phyloP scores from a whole-genome alignment of 805 yeast genomes.

The Maudiozyma bulderi region DNA sequence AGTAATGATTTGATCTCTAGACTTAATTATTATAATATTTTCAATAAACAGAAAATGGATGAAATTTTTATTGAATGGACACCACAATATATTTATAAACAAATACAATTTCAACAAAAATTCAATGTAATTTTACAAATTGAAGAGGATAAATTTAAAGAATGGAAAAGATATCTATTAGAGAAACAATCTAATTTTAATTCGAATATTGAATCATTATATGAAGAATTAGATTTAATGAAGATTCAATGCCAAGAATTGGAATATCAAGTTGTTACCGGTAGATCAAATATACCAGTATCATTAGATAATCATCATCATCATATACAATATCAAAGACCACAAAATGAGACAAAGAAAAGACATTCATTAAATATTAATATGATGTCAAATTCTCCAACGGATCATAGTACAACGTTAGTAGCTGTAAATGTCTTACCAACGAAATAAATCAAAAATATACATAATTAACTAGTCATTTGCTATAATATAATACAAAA shows the following conservation, averaged over 20 bases:
- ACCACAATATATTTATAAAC: constrained; percentile 39
- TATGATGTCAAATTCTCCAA: too few species aligned
- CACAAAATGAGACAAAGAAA: background rate
- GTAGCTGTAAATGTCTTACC: too few species aligned
- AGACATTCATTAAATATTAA: too few species aligned
- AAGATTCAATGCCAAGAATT: constrained; percentile 26
- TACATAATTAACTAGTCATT: too few species aligned
- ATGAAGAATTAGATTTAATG: constrained; percentile 30
- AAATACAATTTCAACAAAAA: constrained; percentile 34
- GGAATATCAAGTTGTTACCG: constrained; percentile 11
- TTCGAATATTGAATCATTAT: constrained; percentile 39
- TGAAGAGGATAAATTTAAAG: constrained; percentile 51
- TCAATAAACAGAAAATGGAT: constrained; percentile 33
- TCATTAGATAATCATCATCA: constrained; percentile 20
- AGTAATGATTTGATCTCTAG: constrained; percentile 22
- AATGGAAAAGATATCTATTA: constrained; percentile 50
- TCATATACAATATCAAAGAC: background rate
- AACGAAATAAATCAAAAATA: too few species aligned
- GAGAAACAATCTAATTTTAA: constrained; percentile 49
- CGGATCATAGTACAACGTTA: too few species aligned
- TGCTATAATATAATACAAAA: too few species aligned
- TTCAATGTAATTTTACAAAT: constrained; percentile 35
- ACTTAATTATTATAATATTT: constrained; percentile 29
- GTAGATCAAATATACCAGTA: constrained; percentile 18
- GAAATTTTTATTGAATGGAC: constrained; percentile 33